Evolutionary conservation across 2,329 filamentous ascomycete species (phyloP), one percentile per base, ranked within the genome.

Genomic region (Alternaria infectoria): DNA sequence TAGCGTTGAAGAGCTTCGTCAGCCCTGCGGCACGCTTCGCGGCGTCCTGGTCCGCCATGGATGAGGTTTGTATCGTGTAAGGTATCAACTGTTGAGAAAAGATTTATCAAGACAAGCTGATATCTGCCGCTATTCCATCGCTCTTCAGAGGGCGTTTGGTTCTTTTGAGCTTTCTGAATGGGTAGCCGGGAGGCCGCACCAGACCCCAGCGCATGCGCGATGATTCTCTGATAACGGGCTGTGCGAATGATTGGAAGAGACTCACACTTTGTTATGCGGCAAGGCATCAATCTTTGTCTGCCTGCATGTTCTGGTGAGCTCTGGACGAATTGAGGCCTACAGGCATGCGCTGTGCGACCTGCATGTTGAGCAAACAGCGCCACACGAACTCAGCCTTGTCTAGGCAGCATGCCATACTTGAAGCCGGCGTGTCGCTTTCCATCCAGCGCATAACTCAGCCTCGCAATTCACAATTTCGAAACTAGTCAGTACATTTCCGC

Each of bases 1-100:
- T 72, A 10, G 70, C 64, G 44, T 78, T 71, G 70, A 85, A 84
- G 52, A 81, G 77, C 58, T 79, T 81, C 4, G 71, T 69, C 28
- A 84, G 69, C 55, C 75, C 76, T 5, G 54, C 69, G 17, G 68
- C 70, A 19, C 78, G 74, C 32, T 70, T 75, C 21, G 69, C 65
- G 6, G 65, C 67, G 19, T 74, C 72, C 26, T 62, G 49, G 21
- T 70, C 65, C 19, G 67, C 66, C 69, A 73, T 74, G 40, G 21
- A 30, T 44, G 8, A 49, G 45, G 47, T 50, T 57, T 19, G 56
- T 55, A 26, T 19, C 15, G 26, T 59, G 13, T 30, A 32, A 49
- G 19, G n/a, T 50, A 25, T 44, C 32, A 28, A 28, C 19, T 12
- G 6, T 30, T 17, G 11, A 45, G 21, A 19, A 23, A 46, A 40